Evolutionary conservation across 2,329 filamentous ascomycete species (phyloP), one percentile per base, ranked within the genome.

Genomic region (Pestalotiopsis fici): DNA sequence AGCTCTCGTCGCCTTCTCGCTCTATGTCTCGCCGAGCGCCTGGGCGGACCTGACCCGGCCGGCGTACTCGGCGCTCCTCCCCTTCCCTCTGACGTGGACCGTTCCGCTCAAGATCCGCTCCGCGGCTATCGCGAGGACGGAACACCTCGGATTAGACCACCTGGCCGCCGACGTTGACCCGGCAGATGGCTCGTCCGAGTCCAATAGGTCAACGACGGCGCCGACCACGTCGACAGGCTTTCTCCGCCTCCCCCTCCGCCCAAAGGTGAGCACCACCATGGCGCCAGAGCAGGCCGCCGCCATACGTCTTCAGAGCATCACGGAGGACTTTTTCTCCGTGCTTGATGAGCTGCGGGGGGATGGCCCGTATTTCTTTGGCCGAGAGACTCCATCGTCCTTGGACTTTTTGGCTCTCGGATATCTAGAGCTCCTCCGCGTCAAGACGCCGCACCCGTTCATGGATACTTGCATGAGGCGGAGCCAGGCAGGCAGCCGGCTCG

Each of bases 21-120:
- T 98, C 73, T 98, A 97, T 79, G 92, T 96, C 70, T 96, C 94
- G 37, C 93, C 91, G 67, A 89, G 94, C 70, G 98, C 98, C 82
- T 99, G 96, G 87, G 85, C 90, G 66, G 83, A 86, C 56, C 83
- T 87, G 61, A 97, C 94, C 3, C 90, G 94, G 18, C 93, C 94
- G 2, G 91, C 93, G 47, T 97, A 94, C 81, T 93, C 91, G 71
- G 82, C 84, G 5, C 87, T 98, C 66, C 88, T 98, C 50, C 88
- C 92, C 54, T 97, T 96, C 85, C 94, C 96, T 21, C 86, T 94
- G 69, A 95, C 95, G 73, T 99, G 96, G 88, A 92, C 92, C 55
- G 85, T 97, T 4, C 95, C 95, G 2, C 90, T 92, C 0, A 84
- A 88, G 66, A 84, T 94, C 65, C 92, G 94, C 62, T 84, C 89